Percentiles rank a stretch among this genome's conserved stretches.
Evolutionary conservation across 1,139 yeast species (phyloP).

Genomic region (Geotrichum restrictum): DNA sequence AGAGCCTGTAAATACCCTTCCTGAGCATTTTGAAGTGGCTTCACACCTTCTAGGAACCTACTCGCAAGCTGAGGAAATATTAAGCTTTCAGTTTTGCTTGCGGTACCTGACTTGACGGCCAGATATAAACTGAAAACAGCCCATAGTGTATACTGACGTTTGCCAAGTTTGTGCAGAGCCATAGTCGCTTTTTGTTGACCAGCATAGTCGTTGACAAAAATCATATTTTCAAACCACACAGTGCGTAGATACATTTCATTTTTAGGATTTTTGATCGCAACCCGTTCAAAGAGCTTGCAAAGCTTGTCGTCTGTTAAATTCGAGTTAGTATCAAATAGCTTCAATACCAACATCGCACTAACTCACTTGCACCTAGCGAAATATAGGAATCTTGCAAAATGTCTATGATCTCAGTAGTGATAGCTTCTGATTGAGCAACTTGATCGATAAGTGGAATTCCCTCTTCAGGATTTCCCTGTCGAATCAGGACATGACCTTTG

Average conservation of each 20-base stretch:
- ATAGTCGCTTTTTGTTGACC: constrained; percentile 40
- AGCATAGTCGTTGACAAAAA: constrained; percentile 32
- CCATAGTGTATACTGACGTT: constrained; percentile 45
- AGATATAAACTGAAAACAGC: constrained; percentile 40
- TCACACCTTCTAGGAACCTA: constrained; percentile 47
- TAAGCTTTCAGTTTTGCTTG: constrained; percentile 42
- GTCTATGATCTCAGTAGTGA: constrained; percentile 52
- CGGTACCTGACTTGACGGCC: constrained; percentile 34
- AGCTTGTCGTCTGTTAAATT: constrained; percentile 31
- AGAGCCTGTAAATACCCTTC: constrained; percentile 55
- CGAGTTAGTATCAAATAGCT: constrained; percentile 15
- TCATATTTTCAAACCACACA: constrained; percentile 37
- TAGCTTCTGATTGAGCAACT: constrained; percentile 49
- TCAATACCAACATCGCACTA: not conserved
- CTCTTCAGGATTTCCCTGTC: constrained; percentile 45
- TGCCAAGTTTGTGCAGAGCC: constrained; percentile 27
- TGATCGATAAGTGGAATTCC: constrained; percentile 45
- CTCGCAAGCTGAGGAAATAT: constrained; percentile 57
- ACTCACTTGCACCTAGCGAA: constrained; percentile 1
- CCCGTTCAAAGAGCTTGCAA: constrained; percentile 43
- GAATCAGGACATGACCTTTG: constrained; percentile 44
- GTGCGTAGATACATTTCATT: constrained; percentile 27
- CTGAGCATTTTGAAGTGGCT: constrained; percentile 51
- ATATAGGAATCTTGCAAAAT: constrained; percentile 36
- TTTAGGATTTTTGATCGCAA: constrained; percentile 44